Conservation (phyloP, 306 rosid genomes). For the Dryas drummondii region DNA sequence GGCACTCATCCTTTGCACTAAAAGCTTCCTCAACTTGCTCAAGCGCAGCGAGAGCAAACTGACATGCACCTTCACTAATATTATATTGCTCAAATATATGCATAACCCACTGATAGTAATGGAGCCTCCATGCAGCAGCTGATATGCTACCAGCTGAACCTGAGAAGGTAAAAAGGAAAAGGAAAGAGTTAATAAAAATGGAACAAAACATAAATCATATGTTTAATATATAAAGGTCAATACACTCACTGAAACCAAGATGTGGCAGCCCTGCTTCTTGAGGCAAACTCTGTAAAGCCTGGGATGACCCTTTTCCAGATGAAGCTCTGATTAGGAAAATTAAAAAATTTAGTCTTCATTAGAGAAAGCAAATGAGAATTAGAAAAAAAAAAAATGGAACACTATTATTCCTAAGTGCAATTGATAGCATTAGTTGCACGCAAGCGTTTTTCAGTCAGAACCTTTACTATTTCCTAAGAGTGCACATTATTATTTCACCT, state of each 20-base stretch:
- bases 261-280: slow-evolving; percentile 53
- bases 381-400: neutral
- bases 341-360: slow-evolving; percentile 6
- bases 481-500: neutral
- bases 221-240: slow-evolving; percentile 16
- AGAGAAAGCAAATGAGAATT: slow-evolving; percentile 16
- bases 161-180: slow-evolving; percentile 16
- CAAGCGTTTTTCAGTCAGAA: neutral
- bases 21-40: slow-evolving; percentile 91
- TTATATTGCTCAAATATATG: slow-evolving; percentile 84
- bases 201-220: slow-evolving; percentile 6
- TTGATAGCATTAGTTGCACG: neutral
- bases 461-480: neutral
- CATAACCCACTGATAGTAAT: slow-evolving; percentile 94
- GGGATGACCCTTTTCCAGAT: slow-evolving; percentile 73
- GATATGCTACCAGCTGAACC: slow-evolving; percentile 50
- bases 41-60: slow-evolving; percentile 97
- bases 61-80: slow-evolving; percentile 84
- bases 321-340: slow-evolving; percentile 62
- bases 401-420: neutral
- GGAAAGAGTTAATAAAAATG: slow-evolving; percentile 1
- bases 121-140: slow-evolving; percentile 68
- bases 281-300: slow-evolving; percentile 80
- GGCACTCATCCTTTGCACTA: slow-evolving; percentile 33
- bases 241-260: slow-evolving; percentile 63